phyloP scores from a whole-genome alignment of 2,329 filamentous ascomycete species.

The Sclerotinia glacialis region DNA sequence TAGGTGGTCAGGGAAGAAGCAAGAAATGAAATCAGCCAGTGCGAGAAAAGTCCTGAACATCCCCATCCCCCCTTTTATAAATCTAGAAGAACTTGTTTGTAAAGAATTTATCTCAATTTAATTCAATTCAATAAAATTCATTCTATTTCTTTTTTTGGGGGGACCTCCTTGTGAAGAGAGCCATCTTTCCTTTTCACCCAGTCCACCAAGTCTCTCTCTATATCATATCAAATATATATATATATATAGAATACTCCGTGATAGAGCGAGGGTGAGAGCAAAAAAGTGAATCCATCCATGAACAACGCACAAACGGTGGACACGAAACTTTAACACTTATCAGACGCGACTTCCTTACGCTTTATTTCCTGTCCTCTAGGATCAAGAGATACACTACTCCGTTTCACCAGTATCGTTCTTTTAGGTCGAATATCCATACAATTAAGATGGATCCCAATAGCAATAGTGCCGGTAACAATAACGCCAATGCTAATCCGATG shows the following conservation, averaged over 20 bases:
- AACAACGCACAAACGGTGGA: constrained; percentile 5
- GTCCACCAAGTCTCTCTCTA: too few relatives aligned
- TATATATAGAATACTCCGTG: neutral
- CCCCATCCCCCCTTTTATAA: constrained; percentile 13
- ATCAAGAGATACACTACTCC: constrained; percentile 14
- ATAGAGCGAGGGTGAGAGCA: neutral
- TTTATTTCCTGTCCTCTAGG: constrained; percentile 8
- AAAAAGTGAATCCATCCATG: constrained; percentile 11
- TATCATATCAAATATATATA: neutral
- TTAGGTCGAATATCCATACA: constrained; percentile 4
- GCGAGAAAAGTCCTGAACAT: neutral
- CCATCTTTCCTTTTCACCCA: neutral
- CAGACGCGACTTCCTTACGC: constrained; percentile 10
- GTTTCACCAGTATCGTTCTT: constrained; percentile 4
- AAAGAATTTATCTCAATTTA: neutral
- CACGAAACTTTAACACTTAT: constrained; percentile 8
- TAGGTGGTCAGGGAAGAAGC: constrained; percentile 1
- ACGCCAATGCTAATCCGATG: constrained; percentile 26
- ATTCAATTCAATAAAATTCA: too few relatives aligned
- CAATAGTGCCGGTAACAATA: constrained; percentile 22
- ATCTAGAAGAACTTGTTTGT: neutral
- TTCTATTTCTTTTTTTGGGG: too few relatives aligned
- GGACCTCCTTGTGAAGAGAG: too few relatives aligned
- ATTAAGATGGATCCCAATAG: constrained; percentile 23
- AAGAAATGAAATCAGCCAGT: constrained; percentile 18